Evolutionary conservation across 2,329 filamentous ascomycete species (phyloP).

Genomic region (Fusarium xylarioides): DNA sequence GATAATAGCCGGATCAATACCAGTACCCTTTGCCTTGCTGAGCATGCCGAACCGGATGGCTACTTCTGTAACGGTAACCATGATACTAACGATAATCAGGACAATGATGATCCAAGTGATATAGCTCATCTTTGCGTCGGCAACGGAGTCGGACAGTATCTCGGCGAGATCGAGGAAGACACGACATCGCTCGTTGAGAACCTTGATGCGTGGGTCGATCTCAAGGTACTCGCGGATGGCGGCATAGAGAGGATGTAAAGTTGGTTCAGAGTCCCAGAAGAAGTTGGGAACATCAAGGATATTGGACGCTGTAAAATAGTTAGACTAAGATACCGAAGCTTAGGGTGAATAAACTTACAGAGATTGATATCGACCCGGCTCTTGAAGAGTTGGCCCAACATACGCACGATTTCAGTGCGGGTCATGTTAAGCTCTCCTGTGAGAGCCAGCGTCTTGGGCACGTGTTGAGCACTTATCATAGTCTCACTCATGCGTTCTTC

Average conservation of each 20-base stretch:
- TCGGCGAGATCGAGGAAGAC: conserved; percentile 97
- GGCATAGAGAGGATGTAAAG: conserved; percentile 90
- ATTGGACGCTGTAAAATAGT: conserved; percentile 74
- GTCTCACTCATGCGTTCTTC: conserved; percentile 96
- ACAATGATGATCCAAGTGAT: conserved; percentile 99
- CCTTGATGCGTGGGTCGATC: conserved; percentile 94
- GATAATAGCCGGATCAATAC: conserved; percentile 9
- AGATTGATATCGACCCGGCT: conserved; percentile 96
- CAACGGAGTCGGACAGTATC: conserved; percentile 90
- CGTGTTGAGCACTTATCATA: conserved; percentile 91
- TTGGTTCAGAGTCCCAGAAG: conserved; percentile 98
- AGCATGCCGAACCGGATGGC: conserved; percentile 85
- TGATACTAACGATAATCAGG: conserved; percentile 88
- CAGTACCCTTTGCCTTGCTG: conserved; percentile 36
- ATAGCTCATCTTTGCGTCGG: conserved; percentile 92
- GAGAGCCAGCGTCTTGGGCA: conserved; percentile 87
- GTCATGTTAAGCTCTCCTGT: conserved; percentile 93
- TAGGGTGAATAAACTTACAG: conserved; percentile 67
- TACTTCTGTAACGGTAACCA: conserved; percentile 91
- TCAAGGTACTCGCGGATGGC: conserved; percentile 97
- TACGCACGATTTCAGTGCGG: conserved; percentile 88
- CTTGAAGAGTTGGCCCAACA: conserved; percentile 90
- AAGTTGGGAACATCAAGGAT: conserved; percentile 96
- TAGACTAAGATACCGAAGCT: not conserved
- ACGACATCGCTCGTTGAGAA: conserved; percentile 94